These are phyloP conservation scores for Pterocarpus macrocarpus DNA, from an alignment of 306 rosid species.

Conservation along the genomic window DNA sequence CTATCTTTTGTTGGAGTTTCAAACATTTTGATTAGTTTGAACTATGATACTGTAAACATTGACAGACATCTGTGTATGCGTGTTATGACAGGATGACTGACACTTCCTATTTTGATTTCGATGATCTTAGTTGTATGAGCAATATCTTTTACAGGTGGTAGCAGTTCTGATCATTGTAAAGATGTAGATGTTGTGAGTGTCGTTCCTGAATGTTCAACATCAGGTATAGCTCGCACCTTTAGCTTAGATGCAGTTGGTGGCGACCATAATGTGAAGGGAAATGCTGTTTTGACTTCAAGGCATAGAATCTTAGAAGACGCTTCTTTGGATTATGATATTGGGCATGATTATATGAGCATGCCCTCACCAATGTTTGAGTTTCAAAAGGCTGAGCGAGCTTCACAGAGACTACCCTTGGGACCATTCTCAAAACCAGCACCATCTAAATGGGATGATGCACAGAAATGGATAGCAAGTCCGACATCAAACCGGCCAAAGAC, in stretches of 20 bases:
- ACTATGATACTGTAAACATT: constrained; percentile 9
- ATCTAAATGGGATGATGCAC: constrained; percentile 99
- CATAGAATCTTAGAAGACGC: constrained; percentile 66
- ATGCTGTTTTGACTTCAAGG: constrained; percentile 52
- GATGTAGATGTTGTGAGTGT: constrained; percentile 91
- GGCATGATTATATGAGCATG: constrained; percentile 59
- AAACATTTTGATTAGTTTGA: constrained; percentile 25
- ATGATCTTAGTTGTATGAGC: constrained; percentile 24
- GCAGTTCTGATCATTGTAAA: constrained; percentile 77
- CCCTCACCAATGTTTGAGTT: constrained; percentile 81
- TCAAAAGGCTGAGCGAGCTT: constrained; percentile 80
- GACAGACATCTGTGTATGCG: not conserved
- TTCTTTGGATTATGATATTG: constrained; percentile 71
- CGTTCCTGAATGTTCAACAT: constrained; percentile 71
- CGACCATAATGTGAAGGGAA: constrained; percentile 61
- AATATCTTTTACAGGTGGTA: constrained; percentile 64
- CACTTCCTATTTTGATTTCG: constrained; percentile 20
- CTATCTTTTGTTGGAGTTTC: constrained; percentile 18
- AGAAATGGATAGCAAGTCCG: constrained; percentile 97
- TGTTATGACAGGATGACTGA: not conserved
- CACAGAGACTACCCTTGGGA: constrained; percentile 74
- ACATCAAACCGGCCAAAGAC: constrained; percentile 76
- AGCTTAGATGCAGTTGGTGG: constrained; percentile 57
- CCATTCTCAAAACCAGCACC: constrained; percentile 93
- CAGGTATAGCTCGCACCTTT: constrained; percentile 50